A percentile compares a stretch with the other conserved stretches of the same genome.
Conservation (phyloP, 352 stramenopile species). For the Globisporangium nunn region DNA sequence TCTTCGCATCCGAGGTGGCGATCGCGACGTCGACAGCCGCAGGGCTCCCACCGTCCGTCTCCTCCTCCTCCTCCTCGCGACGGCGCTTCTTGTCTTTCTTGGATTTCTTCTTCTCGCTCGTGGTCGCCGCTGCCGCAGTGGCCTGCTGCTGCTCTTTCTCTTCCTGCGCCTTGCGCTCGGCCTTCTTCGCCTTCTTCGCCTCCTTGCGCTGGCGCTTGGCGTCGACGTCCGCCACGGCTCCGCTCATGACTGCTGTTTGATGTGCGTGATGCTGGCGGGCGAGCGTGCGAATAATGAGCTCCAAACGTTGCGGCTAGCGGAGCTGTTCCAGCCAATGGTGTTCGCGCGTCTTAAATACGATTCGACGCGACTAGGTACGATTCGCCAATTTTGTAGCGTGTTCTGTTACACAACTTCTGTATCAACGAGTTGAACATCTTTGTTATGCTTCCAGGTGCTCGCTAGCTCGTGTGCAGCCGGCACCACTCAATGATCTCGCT, state of each 20-base stretch:
- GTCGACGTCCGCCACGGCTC: conserved; percentile 11
- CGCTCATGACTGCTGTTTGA: conserved; percentile 5
- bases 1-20: conserved; percentile 6
- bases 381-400: no score
- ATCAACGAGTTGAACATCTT: no score
- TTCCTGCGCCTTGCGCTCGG: conserved; percentile 37
- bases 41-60: conserved; percentile 8
- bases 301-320: background rate
- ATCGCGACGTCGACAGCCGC: background rate
- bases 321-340: background rate
- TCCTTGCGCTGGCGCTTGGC: conserved; percentile 26
- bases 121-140: conserved; percentile 1
- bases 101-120: conserved; percentile 23
- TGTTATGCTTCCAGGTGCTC: no score
- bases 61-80: conserved; percentile 18
- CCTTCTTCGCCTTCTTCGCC: conserved; percentile 31
- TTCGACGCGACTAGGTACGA: background rate
- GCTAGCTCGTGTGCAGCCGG: no score
- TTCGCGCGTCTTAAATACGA: background rate
- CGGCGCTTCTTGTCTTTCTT: conserved; percentile 39
- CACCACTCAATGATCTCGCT: no score
- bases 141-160: conserved; percentile 14
- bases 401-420: no score
- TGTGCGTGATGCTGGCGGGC: background rate
- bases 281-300: background rate